Evolutionary conservation across 371 early-diverging fungal species (phyloP).

Genomic region (Lichtheimia corymbifera): DNA sequence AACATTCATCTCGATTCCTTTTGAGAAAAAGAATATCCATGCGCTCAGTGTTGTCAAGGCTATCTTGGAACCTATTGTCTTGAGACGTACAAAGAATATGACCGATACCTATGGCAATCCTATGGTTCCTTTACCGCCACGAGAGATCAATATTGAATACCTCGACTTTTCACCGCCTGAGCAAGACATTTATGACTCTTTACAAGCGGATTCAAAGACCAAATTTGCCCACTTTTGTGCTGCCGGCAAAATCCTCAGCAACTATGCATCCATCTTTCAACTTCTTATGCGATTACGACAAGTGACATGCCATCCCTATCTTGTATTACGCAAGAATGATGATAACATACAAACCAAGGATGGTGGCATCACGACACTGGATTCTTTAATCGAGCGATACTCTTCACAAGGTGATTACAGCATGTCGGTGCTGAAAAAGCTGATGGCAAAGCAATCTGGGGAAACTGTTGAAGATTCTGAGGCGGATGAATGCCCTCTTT

Average conservation of each 20-base stretch:
- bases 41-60: slow-evolving; percentile 65
- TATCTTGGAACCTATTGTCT: slow-evolving; percentile 67
- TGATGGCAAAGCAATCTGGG: slow-evolving; percentile 9
- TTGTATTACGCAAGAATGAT: slow-evolving; percentile 38
- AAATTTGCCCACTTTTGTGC: slow-evolving; percentile 46
- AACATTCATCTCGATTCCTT: slow-evolving; percentile 65
- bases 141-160: slow-evolving; percentile 57
- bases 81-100: slow-evolving; percentile 69
- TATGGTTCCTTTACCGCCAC: slow-evolving; percentile 65
- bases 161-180: slow-evolving; percentile 54
- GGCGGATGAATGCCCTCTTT: slow-evolving; percentile 42
- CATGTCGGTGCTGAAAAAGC: slow-evolving; percentile 12
- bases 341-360: slow-evolving; percentile 11
- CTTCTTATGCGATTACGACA: slow-evolving; percentile 62
- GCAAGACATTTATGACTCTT: slow-evolving; percentile 47
- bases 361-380: slow-evolving; percentile 41
- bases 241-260: slow-evolving; percentile 41
- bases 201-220: slow-evolving; percentile 48
- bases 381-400: slow-evolving; percentile 49
- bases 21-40: slow-evolving; percentile 54
- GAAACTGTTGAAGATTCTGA: background rate
- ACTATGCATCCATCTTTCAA: slow-evolving; percentile 56
- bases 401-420: slow-evolving; percentile 19
- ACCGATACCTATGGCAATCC: slow-evolving; percentile 55
- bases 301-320: slow-evolving; percentile 65